Base-by-base conservation (phyloP, 1,284 basidiomycete species). In the Ceratobasidium sp. region DNA sequence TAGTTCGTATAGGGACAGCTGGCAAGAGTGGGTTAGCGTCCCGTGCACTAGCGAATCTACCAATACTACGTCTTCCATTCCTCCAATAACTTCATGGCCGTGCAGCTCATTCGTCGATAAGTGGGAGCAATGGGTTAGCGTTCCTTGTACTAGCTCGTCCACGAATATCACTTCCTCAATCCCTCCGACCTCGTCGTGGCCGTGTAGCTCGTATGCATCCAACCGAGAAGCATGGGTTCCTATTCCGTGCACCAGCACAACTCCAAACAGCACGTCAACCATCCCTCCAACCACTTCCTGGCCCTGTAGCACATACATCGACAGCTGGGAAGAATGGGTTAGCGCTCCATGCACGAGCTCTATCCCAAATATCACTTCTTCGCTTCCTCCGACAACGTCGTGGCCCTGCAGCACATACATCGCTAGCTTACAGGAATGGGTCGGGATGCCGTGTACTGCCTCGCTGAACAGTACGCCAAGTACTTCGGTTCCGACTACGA, bases 361-460 rank as follows among this genome's bases (percentile, higher is more conserved):
- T 57, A 57, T 28, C n/a, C 4, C 28, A 4, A 57, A 21, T 8
- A 32, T 32, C 28, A 26, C 54, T 4, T 52, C 50, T 26, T 52
- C 50, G 9, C 11, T 26, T 28, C 46, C 46, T 49, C 46, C 46
- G 6, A 58, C 64, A 4, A 55, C 41, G 13, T 41, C 9, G 32
- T 55, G 64, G 64, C 64, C 64, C 1, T 67, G 64, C 30, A 67
- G 64, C 64, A 54, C 64, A 6, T 67, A 55, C 38, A 30, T 35
- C 14, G 38, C 21, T 13, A 52, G 35, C 6, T 30, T 52, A 21
- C 18, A 50, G n/a, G 38, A 23, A 9, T 67, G 64, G 64, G 46
- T 55, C 46, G 13, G 6, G 13, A 50, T 55, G 38, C n/a, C 49
- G 3, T 67, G 64, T 41, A 67, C 64, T 2, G 43, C 59, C 30